Percentiles rank a stretch among this genome's conserved stretches.
Conservation (phyloP, 768 basidiomycete species). For the Lanmaoa rubissima region DNA sequence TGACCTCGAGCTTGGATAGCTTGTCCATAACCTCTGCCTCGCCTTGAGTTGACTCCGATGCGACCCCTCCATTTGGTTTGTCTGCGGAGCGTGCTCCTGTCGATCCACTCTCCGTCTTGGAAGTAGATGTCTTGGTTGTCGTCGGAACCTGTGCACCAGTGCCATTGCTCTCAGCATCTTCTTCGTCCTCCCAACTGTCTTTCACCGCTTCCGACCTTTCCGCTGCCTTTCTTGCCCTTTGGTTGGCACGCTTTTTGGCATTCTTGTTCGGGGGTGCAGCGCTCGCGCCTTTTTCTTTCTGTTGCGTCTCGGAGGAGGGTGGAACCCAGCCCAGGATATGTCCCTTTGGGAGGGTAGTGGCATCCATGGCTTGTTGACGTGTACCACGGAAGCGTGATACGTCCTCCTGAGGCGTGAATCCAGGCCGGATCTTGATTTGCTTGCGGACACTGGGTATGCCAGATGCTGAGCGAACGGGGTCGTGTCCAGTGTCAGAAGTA, state of each 20-base stretch:
- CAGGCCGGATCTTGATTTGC: slow-evolving; percentile 85
- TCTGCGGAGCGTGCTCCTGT: slow-evolving; percentile 23
- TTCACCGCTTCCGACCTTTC: slow-evolving; percentile 57
- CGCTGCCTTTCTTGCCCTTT: slow-evolving; percentile 62
- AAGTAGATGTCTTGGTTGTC: slow-evolving; percentile 24
- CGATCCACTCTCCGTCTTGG: slow-evolving; percentile 19
- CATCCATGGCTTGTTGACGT: slow-evolving; percentile 71
- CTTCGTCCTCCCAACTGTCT: slow-evolving; percentile 79
- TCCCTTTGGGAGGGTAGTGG: slow-evolving; percentile 64
- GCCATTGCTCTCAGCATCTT: slow-evolving; percentile 40
- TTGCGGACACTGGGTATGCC: slow-evolving; percentile 67
- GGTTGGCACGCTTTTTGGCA: slow-evolving; percentile 79
- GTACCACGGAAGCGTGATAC: slow-evolving; percentile 80
- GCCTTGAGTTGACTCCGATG: slow-evolving; percentile 13
- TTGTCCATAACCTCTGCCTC: slow-evolving; percentile 43
- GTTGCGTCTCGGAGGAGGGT: slow-evolving; percentile 44
- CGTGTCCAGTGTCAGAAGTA: slow-evolving; percentile 2
- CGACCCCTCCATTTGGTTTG: slow-evolving; percentile 20
- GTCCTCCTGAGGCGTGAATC: slow-evolving; percentile 94
- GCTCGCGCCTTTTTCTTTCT: slow-evolving; percentile 29
- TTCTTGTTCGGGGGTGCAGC: slow-evolving; percentile 63
- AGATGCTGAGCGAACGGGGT: slow-evolving; percentile 8
- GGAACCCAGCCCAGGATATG: slow-evolving; percentile 81
- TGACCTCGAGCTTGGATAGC: slow-evolving; percentile 58
- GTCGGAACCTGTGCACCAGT: neutral